These are phyloP conservation scores for Penicillium hordei DNA, from an alignment of 2,329 filamentous ascomycete genomes.

Conservation along the genomic window DNA sequence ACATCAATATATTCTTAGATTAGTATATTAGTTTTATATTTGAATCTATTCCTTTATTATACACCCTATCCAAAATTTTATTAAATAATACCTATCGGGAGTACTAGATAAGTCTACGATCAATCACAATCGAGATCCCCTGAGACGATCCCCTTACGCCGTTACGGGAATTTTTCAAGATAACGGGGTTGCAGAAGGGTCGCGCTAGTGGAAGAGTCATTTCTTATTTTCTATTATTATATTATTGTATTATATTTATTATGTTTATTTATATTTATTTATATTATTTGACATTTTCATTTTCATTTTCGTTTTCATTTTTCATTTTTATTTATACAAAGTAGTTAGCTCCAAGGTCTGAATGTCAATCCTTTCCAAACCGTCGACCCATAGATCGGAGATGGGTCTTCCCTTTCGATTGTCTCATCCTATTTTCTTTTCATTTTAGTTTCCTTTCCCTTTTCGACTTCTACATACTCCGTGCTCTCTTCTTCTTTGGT, in stretches of 20 bases:
- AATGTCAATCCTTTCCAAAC: constrained; percentile 27
- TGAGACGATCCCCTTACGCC: constrained; percentile 22
- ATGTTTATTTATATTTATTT: too few relatives aligned
- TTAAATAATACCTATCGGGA: not conserved
- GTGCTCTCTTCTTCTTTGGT: constrained; percentile 1
- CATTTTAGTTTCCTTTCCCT: constrained; percentile 12
- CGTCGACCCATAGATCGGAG: constrained; percentile 28
- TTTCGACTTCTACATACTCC: constrained; percentile 8
- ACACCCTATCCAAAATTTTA: not conserved
- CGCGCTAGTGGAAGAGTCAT: constrained; percentile 26
- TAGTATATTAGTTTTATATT: not conserved
- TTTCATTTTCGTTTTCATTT: not conserved
- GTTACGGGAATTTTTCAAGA: constrained; percentile 27
- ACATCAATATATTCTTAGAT: not conserved
- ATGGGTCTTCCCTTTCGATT: constrained; percentile 21
- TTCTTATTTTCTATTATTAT: constrained; percentile 22
- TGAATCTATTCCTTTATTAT: not conserved
- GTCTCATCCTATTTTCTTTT: constrained; percentile 19
- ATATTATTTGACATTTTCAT: constrained; percentile 3
- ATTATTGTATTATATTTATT: not conserved
- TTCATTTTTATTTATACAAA: not conserved
- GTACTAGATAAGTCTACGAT: not conserved
- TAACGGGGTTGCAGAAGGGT: constrained; percentile 31
- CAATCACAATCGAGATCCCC: constrained; percentile 7
- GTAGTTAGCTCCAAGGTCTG: constrained; percentile 14